Conservation (phyloP, 768 basidiomycete species). For the Mycena maculata region DNA sequence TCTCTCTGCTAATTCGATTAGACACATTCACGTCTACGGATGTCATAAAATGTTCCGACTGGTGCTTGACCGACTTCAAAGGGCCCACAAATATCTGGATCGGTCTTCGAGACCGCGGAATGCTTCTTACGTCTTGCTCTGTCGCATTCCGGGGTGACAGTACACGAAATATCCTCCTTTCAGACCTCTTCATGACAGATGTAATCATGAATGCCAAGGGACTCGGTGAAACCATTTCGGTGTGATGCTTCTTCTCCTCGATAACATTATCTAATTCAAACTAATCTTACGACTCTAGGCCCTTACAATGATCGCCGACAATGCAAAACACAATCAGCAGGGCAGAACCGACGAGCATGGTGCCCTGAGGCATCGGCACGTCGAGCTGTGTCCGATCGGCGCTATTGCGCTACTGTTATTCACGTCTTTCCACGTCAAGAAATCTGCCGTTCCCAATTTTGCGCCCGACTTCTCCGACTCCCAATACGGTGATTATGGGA, state of each 20-base stretch:
- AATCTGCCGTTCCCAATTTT: slow-evolving; percentile 36
- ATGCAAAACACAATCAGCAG: slow-evolving; percentile 46
- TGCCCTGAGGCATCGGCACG: slow-evolving; percentile 40
- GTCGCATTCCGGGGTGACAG: slow-evolving; percentile 41
- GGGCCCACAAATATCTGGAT: slow-evolving; percentile 6
- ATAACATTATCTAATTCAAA: too few species aligned
- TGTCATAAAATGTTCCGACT: slow-evolving; percentile 1
- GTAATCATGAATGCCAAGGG: slow-evolving; percentile 23
- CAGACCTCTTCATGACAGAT: slow-evolving; percentile 33
- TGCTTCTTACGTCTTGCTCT: slow-evolving; percentile 35
- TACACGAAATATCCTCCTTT: slow-evolving; percentile 28
- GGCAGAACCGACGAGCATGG: slow-evolving; percentile 48
- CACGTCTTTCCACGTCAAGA: slow-evolving; percentile 44
- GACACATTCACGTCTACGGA: slow-evolving; percentile 15
- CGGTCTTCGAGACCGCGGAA: slow-evolving; percentile 35
- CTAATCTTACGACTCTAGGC: slow-evolving; percentile 29
- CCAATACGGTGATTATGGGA: slow-evolving; percentile 41
- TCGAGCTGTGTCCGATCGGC: slow-evolving; percentile 46
- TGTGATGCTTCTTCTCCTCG: neutral
- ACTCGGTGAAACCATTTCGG: neutral
- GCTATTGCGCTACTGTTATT: slow-evolving; percentile 44
- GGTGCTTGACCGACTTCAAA: slow-evolving; percentile 14
- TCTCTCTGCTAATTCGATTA: neutral
- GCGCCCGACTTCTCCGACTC: slow-evolving; percentile 41
- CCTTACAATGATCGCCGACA: slow-evolving; percentile 41